Percentiles rank a stretch among this genome's conserved stretches.
Conservation (phyloP, 495 filamentous ascomycete genomes). For the Xylaria curta region DNA sequence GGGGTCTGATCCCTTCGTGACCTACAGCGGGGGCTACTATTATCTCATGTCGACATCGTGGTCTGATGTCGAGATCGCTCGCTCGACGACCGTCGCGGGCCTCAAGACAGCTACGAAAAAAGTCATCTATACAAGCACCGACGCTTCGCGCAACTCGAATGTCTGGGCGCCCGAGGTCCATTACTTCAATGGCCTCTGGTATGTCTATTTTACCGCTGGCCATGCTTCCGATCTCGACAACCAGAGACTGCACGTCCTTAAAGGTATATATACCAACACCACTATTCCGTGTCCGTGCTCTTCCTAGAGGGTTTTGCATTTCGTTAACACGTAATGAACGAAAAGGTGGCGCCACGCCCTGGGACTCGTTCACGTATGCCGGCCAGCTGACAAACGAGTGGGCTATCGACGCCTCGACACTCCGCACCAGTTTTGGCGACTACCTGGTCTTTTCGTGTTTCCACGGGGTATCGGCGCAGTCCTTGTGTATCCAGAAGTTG, state of each 20-base stretch:
- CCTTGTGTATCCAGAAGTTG: constrained; percentile 50
- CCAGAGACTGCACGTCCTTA: constrained; percentile 50
- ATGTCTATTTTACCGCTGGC: constrained; percentile 50
- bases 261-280: constrained; percentile 28
- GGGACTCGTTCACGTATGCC: constrained; percentile 47
- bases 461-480: constrained; percentile 48
- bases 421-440: constrained; percentile 44
- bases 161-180: constrained; percentile 65
- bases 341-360: constrained; percentile 50
- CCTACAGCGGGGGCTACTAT: constrained; percentile 58
- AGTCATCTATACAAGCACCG: constrained; percentile 50
- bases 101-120: constrained; percentile 56
- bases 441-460: constrained; percentile 59
- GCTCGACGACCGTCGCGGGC: constrained; percentile 55
- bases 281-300: constrained; percentile 1
- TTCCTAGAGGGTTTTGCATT: not conserved
- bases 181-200: constrained; percentile 55
- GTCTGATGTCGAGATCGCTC: constrained; percentile 57
- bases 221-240: constrained; percentile 36
- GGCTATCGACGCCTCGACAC: constrained; percentile 57
- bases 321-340: constrained; percentile 17
- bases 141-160: constrained; percentile 52
- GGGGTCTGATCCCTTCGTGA: constrained; percentile 53
- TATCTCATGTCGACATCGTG: constrained; percentile 58
- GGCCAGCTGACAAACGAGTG: constrained; percentile 47